Conservation (phyloP, 441 rosid species). For the Adansonia madagascariensis region DNA sequence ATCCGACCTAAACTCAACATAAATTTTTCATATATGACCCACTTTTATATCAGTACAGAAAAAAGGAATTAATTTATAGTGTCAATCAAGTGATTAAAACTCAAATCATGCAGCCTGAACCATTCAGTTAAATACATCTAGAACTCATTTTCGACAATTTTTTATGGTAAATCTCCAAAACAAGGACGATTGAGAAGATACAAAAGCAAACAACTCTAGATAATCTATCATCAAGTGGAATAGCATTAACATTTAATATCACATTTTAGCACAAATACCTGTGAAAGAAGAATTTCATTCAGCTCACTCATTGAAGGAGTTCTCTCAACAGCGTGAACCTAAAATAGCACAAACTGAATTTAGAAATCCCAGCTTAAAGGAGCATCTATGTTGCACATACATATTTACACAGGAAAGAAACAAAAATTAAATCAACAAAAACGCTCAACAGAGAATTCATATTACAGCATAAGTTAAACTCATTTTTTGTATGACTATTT, state of each 20-base stretch:
- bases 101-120: not conserved
- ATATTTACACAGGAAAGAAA: slow-evolving; percentile 21
- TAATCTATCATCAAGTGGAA: slow-evolving; percentile 22
- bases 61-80: not conserved
- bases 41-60: not conserved
- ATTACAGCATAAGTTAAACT: slow-evolving; percentile 8
- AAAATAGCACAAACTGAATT: slow-evolving; percentile 34
- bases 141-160: slow-evolving; percentile 18
- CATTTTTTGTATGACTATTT: not conserved
- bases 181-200: not conserved
- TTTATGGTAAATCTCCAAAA: not conserved
- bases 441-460: slow-evolving; percentile 16
- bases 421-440: slow-evolving; percentile 12
- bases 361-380: slow-evolving; percentile 23
- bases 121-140: not conserved
- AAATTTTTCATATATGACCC: not conserved
- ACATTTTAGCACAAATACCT: slow-evolving; percentile 54
- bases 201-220: slow-evolving; percentile 7
- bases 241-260: slow-evolving; percentile 15
- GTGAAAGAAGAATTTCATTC: slow-evolving; percentile 90
- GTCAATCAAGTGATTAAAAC: slow-evolving; percentile 18
- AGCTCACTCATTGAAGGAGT: slow-evolving; percentile 98
- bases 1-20: not conserved
- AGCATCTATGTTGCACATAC: slow-evolving; percentile 1
- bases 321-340: slow-evolving; percentile 90